phyloP scores from a whole-genome alignment of 140 eudicot species.

The Oenanthe javanica region DNA sequence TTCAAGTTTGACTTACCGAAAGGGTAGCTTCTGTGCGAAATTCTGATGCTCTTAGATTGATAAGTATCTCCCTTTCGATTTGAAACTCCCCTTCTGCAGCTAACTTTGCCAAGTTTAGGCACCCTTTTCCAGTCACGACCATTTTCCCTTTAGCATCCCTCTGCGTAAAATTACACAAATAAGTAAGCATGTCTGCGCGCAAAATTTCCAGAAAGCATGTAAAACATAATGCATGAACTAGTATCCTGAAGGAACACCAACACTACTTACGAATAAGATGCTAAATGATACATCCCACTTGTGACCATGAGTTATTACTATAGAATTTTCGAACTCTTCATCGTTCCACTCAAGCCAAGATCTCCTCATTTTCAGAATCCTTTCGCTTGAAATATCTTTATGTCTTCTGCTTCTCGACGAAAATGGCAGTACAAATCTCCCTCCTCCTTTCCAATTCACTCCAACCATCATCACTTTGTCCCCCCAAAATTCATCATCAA shows the following conservation, averaged over 20 bases:
- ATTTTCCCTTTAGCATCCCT: constrained; percentile 41
- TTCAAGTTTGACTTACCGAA: constrained; percentile 25
- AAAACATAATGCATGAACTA: background rate
- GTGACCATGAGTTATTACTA: constrained; percentile 12
- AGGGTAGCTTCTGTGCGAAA: constrained; percentile 38
- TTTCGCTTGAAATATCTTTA: constrained; percentile 25
- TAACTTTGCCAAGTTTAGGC: constrained; percentile 45
- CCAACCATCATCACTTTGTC: constrained; percentile 39
- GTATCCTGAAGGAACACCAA: constrained; percentile 10
- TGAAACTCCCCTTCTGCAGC: constrained; percentile 27
- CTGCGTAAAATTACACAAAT: constrained; percentile 16
- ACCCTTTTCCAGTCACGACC: constrained; percentile 41
- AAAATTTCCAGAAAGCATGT: background rate
- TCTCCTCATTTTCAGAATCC: constrained; percentile 26
- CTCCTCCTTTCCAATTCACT: constrained; percentile 53
- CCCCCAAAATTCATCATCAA: constrained; percentile 21
- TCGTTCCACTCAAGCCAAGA: constrained; percentile 55
- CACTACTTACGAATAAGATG: constrained; percentile 30
- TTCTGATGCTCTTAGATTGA: constrained; percentile 39
- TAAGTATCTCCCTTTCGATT: constrained; percentile 35
- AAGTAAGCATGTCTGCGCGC: too few species aligned
- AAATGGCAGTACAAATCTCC: constrained; percentile 23
- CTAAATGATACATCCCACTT: constrained; percentile 41
- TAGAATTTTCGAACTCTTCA: constrained; percentile 36
- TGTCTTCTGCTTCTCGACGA: background rate